Conservation (phyloP, 2,329 filamentous ascomycete species). For the Talaromyces marneffei region DNA sequence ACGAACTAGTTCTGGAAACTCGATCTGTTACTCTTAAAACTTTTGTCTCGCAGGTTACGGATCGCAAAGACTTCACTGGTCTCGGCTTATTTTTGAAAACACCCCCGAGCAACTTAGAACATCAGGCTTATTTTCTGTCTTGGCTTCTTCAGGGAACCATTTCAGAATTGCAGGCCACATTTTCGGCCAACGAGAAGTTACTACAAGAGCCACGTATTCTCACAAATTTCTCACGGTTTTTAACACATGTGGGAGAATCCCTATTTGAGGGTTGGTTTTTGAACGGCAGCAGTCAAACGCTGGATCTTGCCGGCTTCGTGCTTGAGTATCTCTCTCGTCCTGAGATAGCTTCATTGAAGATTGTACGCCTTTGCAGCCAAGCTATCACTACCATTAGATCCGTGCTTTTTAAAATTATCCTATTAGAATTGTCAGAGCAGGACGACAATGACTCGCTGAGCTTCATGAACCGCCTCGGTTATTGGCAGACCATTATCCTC, state of each 20-base stretch:
- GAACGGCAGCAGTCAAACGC: slow-evolving; percentile 71
- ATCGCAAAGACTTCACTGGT: slow-evolving; percentile 83
- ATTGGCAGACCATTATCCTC: slow-evolving; percentile 92
- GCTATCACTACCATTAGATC: slow-evolving; percentile 69
- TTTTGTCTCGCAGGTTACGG: slow-evolving; percentile 79
- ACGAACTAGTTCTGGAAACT: slow-evolving; percentile 67
- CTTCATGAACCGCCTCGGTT: slow-evolving; percentile 79
- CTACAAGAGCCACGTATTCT: slow-evolving; percentile 77
- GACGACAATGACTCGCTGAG: slow-evolving; percentile 63
- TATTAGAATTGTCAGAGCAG: slow-evolving; percentile 77
- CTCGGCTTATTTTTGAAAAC: slow-evolving; percentile 81
- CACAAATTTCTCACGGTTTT: slow-evolving; percentile 78
- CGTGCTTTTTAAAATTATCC: slow-evolving; percentile 70
- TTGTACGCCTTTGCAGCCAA: slow-evolving; percentile 83
- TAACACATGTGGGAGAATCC: slow-evolving; percentile 75
- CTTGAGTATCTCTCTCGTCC: slow-evolving; percentile 85
- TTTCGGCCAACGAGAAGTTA: slow-evolving; percentile 65
- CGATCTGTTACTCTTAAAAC: slow-evolving; percentile 72
- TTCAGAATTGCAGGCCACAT: slow-evolving; percentile 60
- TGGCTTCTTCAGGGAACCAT: slow-evolving; percentile 75
- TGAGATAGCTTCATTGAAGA: slow-evolving; percentile 74
- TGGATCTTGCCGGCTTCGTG: slow-evolving; percentile 80
- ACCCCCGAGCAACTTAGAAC: slow-evolving; percentile 86
- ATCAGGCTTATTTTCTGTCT: slow-evolving; percentile 92
- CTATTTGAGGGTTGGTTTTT: slow-evolving; percentile 97